phyloP scores from a whole-genome alignment of 2,329 filamentous ascomycete genomes.

The Curvularia lunata region DNA sequence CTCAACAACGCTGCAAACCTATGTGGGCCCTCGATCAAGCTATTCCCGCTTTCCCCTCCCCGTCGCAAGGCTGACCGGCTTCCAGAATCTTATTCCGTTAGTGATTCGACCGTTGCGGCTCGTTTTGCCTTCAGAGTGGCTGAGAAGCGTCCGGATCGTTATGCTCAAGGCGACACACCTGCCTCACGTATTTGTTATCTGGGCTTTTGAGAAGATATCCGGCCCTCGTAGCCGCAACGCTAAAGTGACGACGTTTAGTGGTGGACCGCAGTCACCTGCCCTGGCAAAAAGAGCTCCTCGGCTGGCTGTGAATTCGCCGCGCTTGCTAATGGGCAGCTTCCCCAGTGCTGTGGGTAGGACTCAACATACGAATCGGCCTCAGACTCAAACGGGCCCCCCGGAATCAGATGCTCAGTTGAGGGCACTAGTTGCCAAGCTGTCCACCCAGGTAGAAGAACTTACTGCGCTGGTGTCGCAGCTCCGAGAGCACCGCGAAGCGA shows the following conservation, averaged over 20 bases:
- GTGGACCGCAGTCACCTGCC: conserved; percentile 42
- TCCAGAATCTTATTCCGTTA: conserved; percentile 74
- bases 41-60: conserved; percentile 4
- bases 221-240: conserved; percentile 29
- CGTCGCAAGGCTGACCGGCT: conserved; percentile 39
- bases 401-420: conserved; percentile 44
- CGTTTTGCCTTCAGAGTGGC: conserved; percentile 67
- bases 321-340: conserved; percentile 34
- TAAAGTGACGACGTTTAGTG: conserved; percentile 38
- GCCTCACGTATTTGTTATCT: conserved; percentile 73
- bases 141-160: conserved; percentile 67
- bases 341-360: conserved; percentile 26
- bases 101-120: conserved; percentile 75
- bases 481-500: conserved; percentile 43
- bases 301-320: conserved; percentile 43
- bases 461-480: conserved; percentile 49
- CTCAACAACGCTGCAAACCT: conserved; percentile 10
- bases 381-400: conserved; percentile 29
- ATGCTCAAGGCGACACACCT: conserved; percentile 66
- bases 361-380: conserved; percentile 29
- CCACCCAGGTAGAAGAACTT: conserved; percentile 49
- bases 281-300: conserved; percentile 36
- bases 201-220: conserved; percentile 65
- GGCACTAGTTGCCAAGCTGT: conserved; percentile 49
- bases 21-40: conserved; percentile 13